Base-by-base conservation (phyloP, 1,139 yeast genomes). In the Saccharomycopsis crataegensis region DNA sequence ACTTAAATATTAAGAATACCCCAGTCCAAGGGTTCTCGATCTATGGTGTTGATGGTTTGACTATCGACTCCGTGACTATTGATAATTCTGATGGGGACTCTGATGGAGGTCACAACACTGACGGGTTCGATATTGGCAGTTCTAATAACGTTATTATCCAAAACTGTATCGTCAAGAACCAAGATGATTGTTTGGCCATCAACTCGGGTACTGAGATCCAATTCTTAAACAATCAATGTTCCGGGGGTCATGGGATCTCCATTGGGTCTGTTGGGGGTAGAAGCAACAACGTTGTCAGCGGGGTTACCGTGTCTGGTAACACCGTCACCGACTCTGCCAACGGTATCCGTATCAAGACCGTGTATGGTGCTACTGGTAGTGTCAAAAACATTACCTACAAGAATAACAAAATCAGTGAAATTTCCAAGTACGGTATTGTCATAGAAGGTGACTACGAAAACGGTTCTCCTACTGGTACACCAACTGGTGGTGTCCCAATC, bases 171-270 rank as follows among this genome's bases (percentile, higher is more conserved):
- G 48, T 59, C 22, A 46, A 54, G 34, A 59, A 57, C 48, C 59
- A 59, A 51, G 61, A 58, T 40, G 60, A 58, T 46, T 59, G 60
- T 51, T 50, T 58, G 8, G 60, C 60, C 6, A 53, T 59, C 8
- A 59, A 59, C 49, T 57, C 59, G 8, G 61, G 61, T 49, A 52
- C 49, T 8, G 48, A 49, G 31, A 57, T 59, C 41, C 28, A 46
- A 22, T 59, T 59, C 51, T 32, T 33, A 22, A 52, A 53, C 45
- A 58, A 58, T 41, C 33, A 50, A 36, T 59, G 61, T 51, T 55
- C 53, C 31, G 59, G 58, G 50, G 60, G 60, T 43, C 60, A 59
- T 43, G 61, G 61, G 46, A 58, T 58, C 33, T 59, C 61, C 17
- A 57, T 59, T 38, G 60, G 60, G 17, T 57, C 59, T 16, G 59